These are phyloP conservation scores for Aureobasidium sp. DNA, from an alignment of 2,329 filamentous ascomycete genomes.

Conservation along the genomic window DNA sequence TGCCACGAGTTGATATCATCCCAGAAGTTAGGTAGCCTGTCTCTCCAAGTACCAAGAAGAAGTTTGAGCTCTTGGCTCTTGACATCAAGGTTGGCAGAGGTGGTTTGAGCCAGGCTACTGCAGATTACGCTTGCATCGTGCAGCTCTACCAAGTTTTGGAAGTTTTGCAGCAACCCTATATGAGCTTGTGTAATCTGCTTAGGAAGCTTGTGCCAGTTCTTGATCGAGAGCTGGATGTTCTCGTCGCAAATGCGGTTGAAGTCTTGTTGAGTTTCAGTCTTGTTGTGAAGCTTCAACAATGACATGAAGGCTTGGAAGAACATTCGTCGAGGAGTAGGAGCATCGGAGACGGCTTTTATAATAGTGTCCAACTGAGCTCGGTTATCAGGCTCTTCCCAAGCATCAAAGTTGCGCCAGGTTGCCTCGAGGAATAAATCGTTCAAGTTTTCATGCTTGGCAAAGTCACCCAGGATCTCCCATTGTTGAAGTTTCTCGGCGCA, in stretches of 20 bases:
- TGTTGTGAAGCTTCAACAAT: slow-evolving; percentile 85
- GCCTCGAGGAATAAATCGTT: slow-evolving; percentile 93
- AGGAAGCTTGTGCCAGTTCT: slow-evolving; percentile 98
- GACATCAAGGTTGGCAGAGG: slow-evolving; percentile 73
- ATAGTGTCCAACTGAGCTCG: slow-evolving; percentile 85
- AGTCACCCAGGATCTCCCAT: slow-evolving; percentile 96
- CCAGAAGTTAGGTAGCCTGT: slow-evolving; percentile 94
- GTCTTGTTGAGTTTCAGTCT: slow-evolving; percentile 70
- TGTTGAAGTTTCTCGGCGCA: slow-evolving; percentile 98
- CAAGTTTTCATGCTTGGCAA: slow-evolving; percentile 97
- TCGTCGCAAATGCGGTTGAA: slow-evolving; percentile 92
- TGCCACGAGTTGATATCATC: slow-evolving; percentile 99
- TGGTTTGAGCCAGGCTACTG: slow-evolving; percentile 79
- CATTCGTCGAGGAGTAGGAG: slow-evolving; percentile 82
- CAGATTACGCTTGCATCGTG: slow-evolving; percentile 98
- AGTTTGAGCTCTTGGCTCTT: slow-evolving; percentile 96
- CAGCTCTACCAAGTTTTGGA: slow-evolving; percentile 94
- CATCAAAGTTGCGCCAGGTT: slow-evolving; percentile 90
- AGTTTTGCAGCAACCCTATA: slow-evolving; percentile 90
- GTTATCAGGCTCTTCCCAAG: slow-evolving; percentile 81
- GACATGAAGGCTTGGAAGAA: slow-evolving; percentile 99
- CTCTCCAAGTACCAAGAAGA: slow-evolving; percentile 88
- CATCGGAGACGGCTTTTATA: slow-evolving; percentile 96
- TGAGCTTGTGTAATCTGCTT: slow-evolving; percentile 90
- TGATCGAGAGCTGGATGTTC: slow-evolving; percentile 91